A percentile compares a stretch with the other conserved stretches of the same genome.
Conservation (phyloP, 371 early-diverging fungal species). For the Mucor lusitanicus region DNA sequence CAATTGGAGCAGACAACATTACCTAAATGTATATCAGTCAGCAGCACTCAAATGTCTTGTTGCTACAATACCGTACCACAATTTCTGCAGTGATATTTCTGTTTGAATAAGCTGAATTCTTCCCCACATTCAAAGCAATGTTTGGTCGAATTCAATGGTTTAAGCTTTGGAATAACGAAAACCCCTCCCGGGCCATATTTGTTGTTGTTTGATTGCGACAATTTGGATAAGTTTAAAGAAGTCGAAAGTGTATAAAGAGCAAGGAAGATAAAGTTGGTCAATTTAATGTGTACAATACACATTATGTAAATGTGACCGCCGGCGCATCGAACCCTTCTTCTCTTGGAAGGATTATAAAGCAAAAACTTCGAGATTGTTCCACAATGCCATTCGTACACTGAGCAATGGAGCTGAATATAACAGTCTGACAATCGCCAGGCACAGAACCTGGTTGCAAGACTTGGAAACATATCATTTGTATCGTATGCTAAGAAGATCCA, state of each 20-base stretch:
- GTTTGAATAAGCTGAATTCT: constrained; percentile 41
- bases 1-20: constrained; percentile 47
- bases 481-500: too few species aligned
- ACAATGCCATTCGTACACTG: background rate
- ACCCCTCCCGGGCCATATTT: constrained; percentile 45
- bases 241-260: background rate
- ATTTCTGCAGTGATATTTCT: constrained; percentile 50
- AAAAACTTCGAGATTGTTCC: constrained; percentile 1
- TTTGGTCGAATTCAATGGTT: constrained; percentile 26
- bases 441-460: too few species aligned
- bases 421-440: background rate
- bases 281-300: background rate
- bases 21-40: constrained; percentile 26
- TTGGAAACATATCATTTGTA: too few species aligned
- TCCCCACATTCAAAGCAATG: constrained; percentile 43
- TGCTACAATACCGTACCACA: constrained; percentile 40
- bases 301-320: background rate
- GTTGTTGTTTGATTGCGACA: constrained; percentile 19
- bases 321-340: background rate
- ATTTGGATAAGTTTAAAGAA: background rate
- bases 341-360: background rate
- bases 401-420: too few species aligned
- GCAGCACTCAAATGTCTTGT: background rate
- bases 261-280: background rate
- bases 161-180: constrained; percentile 42